phyloP scores from a whole-genome alignment of 441 rosid species.

The Croton laevigatus region DNA sequence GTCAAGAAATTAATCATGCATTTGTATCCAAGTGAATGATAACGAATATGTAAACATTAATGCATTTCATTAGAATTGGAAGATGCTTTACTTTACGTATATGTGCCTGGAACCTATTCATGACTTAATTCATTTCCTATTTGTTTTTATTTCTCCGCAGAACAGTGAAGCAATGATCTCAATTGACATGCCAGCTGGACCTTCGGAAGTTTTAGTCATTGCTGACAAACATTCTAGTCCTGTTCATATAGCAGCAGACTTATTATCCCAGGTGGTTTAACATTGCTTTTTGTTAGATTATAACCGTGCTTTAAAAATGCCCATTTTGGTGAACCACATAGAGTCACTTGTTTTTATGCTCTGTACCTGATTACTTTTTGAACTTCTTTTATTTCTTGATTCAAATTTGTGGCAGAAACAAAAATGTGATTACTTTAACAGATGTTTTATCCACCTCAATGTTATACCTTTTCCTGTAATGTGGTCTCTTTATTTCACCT shows the following conservation, averaged over 20 bases:
- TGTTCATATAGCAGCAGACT: conserved; percentile 85
- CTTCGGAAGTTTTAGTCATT: conserved; percentile 90
- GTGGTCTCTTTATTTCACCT: neutral
- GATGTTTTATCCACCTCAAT: neutral
- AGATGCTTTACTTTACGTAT: neutral
- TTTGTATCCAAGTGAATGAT: neutral
- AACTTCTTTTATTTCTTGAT: no score
- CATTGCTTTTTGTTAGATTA: neutral
- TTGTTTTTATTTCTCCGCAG: conserved; percentile 36
- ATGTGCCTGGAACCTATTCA: neutral
- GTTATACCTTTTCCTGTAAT: neutral
- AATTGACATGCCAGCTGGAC: conserved; percentile 99
- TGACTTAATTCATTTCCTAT: conserved; percentile 8
- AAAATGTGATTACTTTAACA: neutral
- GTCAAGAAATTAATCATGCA: neutral
- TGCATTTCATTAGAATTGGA: neutral
- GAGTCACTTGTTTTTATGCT: neutral
- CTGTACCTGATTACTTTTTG: neutral
- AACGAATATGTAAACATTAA: neutral
- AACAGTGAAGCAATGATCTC: conserved; percentile 97
- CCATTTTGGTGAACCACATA: neutral
- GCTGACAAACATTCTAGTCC: conserved; percentile 80
- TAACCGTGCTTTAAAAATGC: neutral
- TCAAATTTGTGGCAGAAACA: neutral
- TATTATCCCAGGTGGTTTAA: conserved; percentile 74